Conservation (phyloP, 345 rosid genomes). For the Brassica nigra region DNA sequence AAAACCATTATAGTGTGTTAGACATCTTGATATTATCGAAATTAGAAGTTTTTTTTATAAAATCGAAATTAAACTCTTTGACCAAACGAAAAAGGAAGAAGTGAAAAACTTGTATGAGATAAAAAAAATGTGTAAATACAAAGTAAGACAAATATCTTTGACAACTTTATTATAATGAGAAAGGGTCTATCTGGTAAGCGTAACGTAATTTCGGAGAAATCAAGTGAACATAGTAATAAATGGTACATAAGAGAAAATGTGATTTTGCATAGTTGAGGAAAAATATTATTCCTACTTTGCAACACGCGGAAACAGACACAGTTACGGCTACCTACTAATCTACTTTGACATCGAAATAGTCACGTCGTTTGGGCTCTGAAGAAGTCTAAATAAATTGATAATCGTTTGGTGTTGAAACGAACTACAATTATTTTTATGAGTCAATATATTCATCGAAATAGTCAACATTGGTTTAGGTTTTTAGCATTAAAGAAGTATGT, state of each 20-base stretch:
- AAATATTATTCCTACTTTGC: not conserved
- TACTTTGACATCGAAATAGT: slow-evolving; percentile 26
- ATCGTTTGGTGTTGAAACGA: not conserved
- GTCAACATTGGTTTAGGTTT: not conserved
- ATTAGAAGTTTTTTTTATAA: not conserved
- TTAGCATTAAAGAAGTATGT: not conserved
- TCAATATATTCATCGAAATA: not conserved
- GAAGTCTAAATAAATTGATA: slow-evolving; percentile 12
- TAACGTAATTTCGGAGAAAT: not conserved
- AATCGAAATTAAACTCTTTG: not conserved
- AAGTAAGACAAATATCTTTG: not conserved
- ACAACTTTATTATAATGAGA: not conserved
- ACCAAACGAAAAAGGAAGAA: not conserved
- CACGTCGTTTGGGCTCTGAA: slow-evolving; percentile 24
- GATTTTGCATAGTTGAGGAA: not conserved
- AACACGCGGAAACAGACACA: not conserved
- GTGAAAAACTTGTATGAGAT: not conserved
- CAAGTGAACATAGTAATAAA: not conserved
- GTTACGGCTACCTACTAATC: slow-evolving; percentile 5
- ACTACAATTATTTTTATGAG: not conserved
- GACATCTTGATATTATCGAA: not conserved
- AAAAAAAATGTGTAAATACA: not conserved
- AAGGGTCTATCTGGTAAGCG: not conserved
- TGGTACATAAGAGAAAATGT: not conserved
- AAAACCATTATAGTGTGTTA: not conserved